Conservation (phyloP, 176 grass and related monocot genomes). For the Hyparrhenia diplandra region DNA sequence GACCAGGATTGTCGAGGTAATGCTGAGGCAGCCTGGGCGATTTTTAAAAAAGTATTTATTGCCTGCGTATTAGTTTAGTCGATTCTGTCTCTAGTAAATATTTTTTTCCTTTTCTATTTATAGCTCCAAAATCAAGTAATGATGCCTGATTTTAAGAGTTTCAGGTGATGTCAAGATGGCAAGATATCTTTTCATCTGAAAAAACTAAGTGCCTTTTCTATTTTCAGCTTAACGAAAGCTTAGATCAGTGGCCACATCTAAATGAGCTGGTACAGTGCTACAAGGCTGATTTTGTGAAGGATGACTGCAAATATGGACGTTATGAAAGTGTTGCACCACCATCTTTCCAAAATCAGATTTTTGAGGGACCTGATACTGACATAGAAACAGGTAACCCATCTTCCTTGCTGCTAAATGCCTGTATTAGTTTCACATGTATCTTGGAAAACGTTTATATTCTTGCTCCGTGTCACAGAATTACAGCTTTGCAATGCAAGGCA, state of each 20-base stretch:
- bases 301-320: constrained; percentile 84
- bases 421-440: constrained; percentile 3
- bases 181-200: neutral
- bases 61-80: neutral
- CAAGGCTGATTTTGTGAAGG: constrained; percentile 89
- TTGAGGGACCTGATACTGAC: constrained; percentile 93
- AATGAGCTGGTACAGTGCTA: constrained; percentile 94
- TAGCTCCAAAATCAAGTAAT: neutral
- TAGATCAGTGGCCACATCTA: constrained; percentile 98
- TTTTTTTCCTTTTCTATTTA: constrained; percentile 14
- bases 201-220: neutral
- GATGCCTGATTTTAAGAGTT: constrained; percentile 15
- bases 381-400: constrained; percentile 77
- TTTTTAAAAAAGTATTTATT: neutral
- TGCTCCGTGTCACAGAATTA: constrained; percentile 55
- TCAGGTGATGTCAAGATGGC: neutral
- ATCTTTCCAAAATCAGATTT: constrained; percentile 91
- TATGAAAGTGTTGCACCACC: constrained; percentile 61
- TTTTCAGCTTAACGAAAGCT: constrained; percentile 86
- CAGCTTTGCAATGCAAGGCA: constrained; percentile 77
- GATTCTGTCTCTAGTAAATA: neutral
- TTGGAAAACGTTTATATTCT: neutral
- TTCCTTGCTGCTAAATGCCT: neutral
- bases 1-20: neutral
- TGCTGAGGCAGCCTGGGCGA: neutral